phyloP scores from a whole-genome alignment of 2,329 filamentous ascomycete genomes.

The Trichothecium roseum region DNA sequence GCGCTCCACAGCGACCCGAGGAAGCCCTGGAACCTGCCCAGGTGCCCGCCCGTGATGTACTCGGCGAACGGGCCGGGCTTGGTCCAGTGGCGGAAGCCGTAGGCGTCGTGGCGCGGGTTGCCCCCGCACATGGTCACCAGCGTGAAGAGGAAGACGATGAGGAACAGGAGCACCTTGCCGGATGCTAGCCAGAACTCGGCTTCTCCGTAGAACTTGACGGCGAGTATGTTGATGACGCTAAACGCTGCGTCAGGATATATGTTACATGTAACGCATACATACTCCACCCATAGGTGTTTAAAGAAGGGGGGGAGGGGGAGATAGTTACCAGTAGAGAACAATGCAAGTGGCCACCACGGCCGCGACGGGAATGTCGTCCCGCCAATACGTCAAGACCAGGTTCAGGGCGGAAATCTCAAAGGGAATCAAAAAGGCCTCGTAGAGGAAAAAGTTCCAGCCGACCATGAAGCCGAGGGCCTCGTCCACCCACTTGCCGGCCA shows the following conservation, averaged over 20 bases:
- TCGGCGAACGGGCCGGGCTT: conserved; percentile 40
- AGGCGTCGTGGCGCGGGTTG: conserved; percentile 40
- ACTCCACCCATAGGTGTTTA: too few species aligned
- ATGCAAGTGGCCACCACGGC: conserved; percentile 50
- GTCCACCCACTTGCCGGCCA: conserved; percentile 34
- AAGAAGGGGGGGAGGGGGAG: too few species aligned
- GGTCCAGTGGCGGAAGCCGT: conserved; percentile 58
- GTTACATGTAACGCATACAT: too few species aligned
- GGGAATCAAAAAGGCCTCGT: conserved; percentile 32
- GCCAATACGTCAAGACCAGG: conserved; percentile 36
- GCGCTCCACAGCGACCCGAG: conserved; percentile 37
- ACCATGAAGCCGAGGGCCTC: conserved; percentile 34
- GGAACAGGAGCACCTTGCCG: conserved; percentile 44
- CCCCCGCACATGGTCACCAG: conserved; percentile 51
- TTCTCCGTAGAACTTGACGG: conserved; percentile 26
- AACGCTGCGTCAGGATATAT: conserved; percentile 38
- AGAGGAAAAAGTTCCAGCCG: conserved; percentile 40
- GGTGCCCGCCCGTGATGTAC: conserved; percentile 40
- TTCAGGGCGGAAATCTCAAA: conserved; percentile 39
- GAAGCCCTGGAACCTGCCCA: conserved; percentile 53
- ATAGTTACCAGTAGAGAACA: too few species aligned
- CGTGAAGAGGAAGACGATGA: conserved; percentile 46
- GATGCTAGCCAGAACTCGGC: conserved; percentile 30
- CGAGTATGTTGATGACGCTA: conserved; percentile 22
- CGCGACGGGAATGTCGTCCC: background rate